These are phyloP conservation scores for Aureobasidium sp. DNA, from an alignment of 2,329 filamentous ascomycete species.

Conservation along the genomic window DNA sequence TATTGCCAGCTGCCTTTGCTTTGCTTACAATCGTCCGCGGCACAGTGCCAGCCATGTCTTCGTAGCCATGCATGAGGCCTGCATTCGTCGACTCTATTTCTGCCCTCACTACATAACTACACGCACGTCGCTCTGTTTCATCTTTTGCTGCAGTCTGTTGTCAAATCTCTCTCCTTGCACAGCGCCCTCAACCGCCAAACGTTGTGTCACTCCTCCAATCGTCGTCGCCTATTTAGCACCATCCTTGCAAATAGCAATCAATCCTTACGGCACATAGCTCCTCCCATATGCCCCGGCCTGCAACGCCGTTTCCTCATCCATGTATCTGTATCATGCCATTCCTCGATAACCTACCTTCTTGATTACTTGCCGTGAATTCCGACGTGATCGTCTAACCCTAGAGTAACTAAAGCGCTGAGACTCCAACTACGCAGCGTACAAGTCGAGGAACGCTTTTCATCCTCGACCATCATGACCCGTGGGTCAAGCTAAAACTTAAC, in stretches of 20 bases:
- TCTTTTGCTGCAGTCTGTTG: constrained; percentile 2
- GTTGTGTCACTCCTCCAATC: constrained; percentile 1
- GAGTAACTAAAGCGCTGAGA: neutral
- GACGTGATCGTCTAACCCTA: neutral
- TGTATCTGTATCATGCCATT: constrained; percentile 1
- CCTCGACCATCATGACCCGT: neutral
- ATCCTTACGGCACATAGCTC: constrained; percentile 9
- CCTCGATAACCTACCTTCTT: neutral
- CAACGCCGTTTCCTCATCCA: constrained; percentile 3
- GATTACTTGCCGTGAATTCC: constrained; percentile 3
- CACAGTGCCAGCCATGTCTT: neutral
- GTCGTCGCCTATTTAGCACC: neutral
- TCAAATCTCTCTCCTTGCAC: constrained; percentile 13
- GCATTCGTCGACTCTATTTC: neutral
- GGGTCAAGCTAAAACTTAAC: constrained; percentile 6
- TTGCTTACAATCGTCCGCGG: neutral
- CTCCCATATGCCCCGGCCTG: neutral
- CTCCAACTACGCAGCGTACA: neutral
- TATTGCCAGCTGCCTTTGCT: neutral
- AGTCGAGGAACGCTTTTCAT: neutral
- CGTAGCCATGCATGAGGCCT: neutral
- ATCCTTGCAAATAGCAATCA: constrained; percentile 13
- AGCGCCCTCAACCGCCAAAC: constrained; percentile 10
- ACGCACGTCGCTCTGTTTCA: constrained; percentile 2
- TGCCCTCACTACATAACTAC: neutral